These are phyloP conservation scores for Vitis rotundifolia DNA, from an alignment of 164 flowering plant species.

Conservation along the genomic window DNA sequence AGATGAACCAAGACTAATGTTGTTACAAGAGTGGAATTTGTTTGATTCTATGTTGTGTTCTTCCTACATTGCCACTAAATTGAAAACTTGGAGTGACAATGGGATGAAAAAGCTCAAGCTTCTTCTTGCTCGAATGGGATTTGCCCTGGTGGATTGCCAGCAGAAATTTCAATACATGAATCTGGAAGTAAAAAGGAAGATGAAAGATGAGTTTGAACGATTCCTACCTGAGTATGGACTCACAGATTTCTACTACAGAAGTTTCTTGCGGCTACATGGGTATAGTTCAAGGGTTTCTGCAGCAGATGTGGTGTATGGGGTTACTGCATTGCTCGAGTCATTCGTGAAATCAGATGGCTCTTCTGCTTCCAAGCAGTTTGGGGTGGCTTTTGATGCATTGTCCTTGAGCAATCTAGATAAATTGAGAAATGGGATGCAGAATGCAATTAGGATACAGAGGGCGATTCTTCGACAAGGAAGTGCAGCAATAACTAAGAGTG, in stretches of 20 bases:
- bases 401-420: conserved; percentile 76
- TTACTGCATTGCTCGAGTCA: conserved; percentile 85
- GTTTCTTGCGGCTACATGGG: conserved; percentile 82
- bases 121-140: conserved; percentile 91
- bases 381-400: conserved; percentile 78
- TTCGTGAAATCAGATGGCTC: conserved; percentile 60
- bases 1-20: conserved; percentile 91
- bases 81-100: conserved; percentile 97
- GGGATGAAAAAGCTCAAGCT: conserved; percentile 89
- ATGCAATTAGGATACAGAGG: conserved; percentile 79
- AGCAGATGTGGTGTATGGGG: conserved; percentile 95
- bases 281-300: conserved; percentile 91
- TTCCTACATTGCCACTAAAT: conserved; percentile 83
- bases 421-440: conserved; percentile 75
- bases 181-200: conserved; percentile 76
- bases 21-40: conserved; percentile 87
- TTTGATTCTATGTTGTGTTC: conserved; percentile 98
- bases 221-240: conserved; percentile 90
- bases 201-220: conserved; percentile 87
- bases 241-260: conserved; percentile 82
- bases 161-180: conserved; percentile 95
- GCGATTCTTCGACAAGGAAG: conserved; percentile 94
- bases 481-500: conserved; percentile 78
- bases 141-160: conserved; percentile 87
- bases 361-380: conserved; percentile 79